Conservation (phyloP, 139 green algal genomes). For the Picochlorum sp. region DNA sequence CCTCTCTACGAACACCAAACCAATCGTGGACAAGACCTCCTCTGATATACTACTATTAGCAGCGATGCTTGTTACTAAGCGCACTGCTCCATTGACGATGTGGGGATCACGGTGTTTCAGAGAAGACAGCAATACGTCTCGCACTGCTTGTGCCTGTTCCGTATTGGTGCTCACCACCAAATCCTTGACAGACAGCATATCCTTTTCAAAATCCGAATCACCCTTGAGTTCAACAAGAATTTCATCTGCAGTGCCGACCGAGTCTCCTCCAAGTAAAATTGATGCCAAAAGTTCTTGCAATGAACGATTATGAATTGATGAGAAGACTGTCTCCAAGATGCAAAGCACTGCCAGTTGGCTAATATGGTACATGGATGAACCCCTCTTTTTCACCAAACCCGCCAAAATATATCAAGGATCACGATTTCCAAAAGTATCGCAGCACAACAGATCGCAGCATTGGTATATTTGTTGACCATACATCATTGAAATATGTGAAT, state of each 20-base stretch:
- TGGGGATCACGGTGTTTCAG: no score
- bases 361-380: not conserved
- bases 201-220: not conserved
- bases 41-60: no score
- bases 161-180: not conserved
- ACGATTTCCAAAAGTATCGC: conserved; percentile 7
- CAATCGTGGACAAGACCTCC: no score
- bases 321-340: conserved; percentile 67
- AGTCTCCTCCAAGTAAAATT: conserved; percentile 32
- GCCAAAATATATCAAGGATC: conserved; percentile 9
- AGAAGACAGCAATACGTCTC: no score
- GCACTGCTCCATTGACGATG: no score
- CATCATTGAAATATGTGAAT: conserved; percentile 87
- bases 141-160: no score
- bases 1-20: no score
- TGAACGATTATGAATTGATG: conserved; percentile 39
- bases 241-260: not conserved
- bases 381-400: not conserved
- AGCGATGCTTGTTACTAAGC: no score
- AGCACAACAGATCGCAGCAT: not conserved
- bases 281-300: conserved; percentile 43
- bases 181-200: not conserved
- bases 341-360: conserved; percentile 45
- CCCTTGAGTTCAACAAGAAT: not conserved
- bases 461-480: conserved; percentile 50